Percentiles rank a stretch among this genome's conserved stretches.
phyloP scores from a whole-genome alignment of 129 eudicot species.

The Dittrichia graveolens region DNA sequence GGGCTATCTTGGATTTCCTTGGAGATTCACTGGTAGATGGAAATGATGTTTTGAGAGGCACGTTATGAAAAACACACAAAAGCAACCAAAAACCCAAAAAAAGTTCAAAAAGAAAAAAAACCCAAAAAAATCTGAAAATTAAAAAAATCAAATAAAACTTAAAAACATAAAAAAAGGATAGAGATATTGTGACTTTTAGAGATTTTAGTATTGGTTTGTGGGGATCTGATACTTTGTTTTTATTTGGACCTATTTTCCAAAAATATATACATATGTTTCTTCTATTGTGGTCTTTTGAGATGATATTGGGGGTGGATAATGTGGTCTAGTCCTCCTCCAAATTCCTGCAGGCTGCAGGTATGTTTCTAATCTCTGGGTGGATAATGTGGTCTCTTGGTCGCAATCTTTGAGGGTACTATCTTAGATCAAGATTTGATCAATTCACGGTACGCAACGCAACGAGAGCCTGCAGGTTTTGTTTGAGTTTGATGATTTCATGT shows the following conservation, averaged over 20 bases:
- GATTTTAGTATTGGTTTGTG: conserved; percentile 18
- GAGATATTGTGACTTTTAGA: conserved; percentile 16
- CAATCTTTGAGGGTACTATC: background rate
- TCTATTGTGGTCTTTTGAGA: conserved; percentile 8
- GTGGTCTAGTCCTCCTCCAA: conserved; percentile 11
- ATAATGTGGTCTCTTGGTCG: background rate
- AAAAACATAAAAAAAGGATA: conserved; percentile 3
- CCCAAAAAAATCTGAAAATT: background rate
- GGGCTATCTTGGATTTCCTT: conserved; percentile 41
- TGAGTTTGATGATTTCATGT: no score
- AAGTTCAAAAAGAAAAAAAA: background rate
- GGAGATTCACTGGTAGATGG: conserved; percentile 37
- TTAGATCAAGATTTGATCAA: background rate
- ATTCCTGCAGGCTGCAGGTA: conserved; percentile 25
- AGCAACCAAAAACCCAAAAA: background rate
- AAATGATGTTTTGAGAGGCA: conserved; percentile 46
- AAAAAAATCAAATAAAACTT: background rate
- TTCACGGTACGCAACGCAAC: background rate
- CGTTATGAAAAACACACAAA: conserved; percentile 29
- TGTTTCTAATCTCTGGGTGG: background rate
- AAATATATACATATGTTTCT: background rate
- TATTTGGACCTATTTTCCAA: conserved; percentile 17
- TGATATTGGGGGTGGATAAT: conserved; percentile 2
- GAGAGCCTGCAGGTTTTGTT: no score
- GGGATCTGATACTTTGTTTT: conserved; percentile 27